Percentiles rank a stretch among this genome's conserved stretches.
These are phyloP conservation scores for Phialophora verrucosa DNA, from an alignment of 2,329 filamentous ascomycete species.

Conservation along the genomic window DNA sequence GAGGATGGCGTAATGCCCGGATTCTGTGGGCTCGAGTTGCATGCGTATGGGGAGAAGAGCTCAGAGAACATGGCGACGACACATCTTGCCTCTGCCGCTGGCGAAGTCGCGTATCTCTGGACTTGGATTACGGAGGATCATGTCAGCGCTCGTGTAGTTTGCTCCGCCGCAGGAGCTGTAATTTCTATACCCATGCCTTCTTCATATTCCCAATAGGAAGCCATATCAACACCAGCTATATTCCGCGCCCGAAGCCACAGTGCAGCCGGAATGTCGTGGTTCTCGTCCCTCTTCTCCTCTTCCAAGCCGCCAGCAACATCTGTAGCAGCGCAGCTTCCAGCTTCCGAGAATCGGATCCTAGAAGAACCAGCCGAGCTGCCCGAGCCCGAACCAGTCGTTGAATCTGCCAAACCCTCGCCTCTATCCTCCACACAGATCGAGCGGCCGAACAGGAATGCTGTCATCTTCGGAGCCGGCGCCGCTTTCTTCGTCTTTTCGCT, in stretches of 20 bases:
- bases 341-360: constrained; percentile 30
- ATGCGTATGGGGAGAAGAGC: too few relatives aligned
- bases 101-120: too few relatives aligned
- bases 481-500: constrained; percentile 76
- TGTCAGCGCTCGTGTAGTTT: not conserved
- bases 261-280: constrained; percentile 36
- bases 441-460: constrained; percentile 60
- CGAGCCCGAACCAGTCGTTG: constrained; percentile 8
- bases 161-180: not conserved
- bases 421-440: constrained; percentile 25
- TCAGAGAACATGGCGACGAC: not conserved
- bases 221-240: not conserved
- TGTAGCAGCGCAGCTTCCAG: constrained; percentile 2
- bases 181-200: not conserved
- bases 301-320: constrained; percentile 24
- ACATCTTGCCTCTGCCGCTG: not conserved
- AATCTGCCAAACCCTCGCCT: constrained; percentile 15
- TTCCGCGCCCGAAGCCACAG: not conserved
- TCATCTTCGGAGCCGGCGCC: constrained; percentile 73
- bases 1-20: not conserved
- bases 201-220: not conserved
- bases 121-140: not conserved
- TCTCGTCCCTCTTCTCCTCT: constrained; percentile 34
- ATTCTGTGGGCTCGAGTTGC: too few relatives aligned
- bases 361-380: constrained; percentile 26